Conservation (phyloP, 1,139 yeast genomes). For the Taiozyma sp. region DNA sequence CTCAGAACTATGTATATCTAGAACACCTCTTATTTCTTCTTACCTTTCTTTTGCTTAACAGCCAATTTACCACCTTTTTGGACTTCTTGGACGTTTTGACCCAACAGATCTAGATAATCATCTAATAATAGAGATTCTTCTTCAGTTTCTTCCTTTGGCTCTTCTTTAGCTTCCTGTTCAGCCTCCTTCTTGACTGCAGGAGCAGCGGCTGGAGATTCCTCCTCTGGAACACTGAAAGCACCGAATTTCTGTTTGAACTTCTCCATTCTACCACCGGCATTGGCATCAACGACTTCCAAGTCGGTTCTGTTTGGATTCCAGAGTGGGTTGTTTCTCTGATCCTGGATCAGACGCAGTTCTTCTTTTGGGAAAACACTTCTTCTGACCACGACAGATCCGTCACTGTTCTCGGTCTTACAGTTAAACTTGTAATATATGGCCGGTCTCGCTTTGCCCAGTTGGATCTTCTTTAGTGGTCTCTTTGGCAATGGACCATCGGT, state of each 20-base stretch:
- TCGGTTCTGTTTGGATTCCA: constrained; percentile 91
- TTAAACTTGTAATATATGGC: constrained; percentile 90
- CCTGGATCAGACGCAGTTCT: constrained; percentile 81
- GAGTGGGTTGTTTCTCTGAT: constrained; percentile 77
- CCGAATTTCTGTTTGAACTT: constrained; percentile 78
- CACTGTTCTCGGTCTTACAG: constrained; percentile 81
- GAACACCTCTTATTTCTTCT: constrained; percentile 28
- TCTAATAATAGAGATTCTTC: constrained; percentile 34
- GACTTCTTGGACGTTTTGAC: constrained; percentile 58
- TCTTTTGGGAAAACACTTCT: constrained; percentile 86
- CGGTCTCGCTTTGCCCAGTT: constrained; percentile 79
- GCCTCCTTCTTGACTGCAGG: constrained; percentile 3
- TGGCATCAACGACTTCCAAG: constrained; percentile 68
- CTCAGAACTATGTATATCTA: neutral
- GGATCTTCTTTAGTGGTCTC: constrained; percentile 35
- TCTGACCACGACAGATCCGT: constrained; percentile 84
- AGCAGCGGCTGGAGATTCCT: constrained; percentile 11
- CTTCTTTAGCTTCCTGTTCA: constrained; percentile 13
- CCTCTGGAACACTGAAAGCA: constrained; percentile 38
- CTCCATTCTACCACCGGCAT: constrained; percentile 80
- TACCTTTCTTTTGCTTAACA: constrained; percentile 42
- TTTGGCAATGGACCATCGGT: constrained; percentile 28
- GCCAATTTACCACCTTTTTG: constrained; percentile 59
- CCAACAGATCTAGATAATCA: constrained; percentile 57
- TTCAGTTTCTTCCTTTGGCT: constrained; percentile 14